Base-by-base conservation (phyloP, 768 basidiomycete genomes). In the Termitomyces sp. region DNA sequence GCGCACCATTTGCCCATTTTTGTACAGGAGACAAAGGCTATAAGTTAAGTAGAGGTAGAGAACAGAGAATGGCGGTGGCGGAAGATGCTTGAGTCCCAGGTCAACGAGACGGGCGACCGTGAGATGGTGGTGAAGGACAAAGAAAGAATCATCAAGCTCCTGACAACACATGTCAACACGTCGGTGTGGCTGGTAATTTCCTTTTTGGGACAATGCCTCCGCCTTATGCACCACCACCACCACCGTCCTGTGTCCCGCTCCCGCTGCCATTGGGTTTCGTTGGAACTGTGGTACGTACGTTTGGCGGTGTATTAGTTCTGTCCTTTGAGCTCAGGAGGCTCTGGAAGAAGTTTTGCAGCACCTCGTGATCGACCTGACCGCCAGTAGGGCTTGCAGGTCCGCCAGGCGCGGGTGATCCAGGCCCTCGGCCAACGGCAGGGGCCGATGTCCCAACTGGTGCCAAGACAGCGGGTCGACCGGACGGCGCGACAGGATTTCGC, bases 291-390 rank as follows among this genome's bases (percentile, higher is more conserved):
- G 47, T 44, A 30, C 55, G 55, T 10, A 26, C 39, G 14, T 22
- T 43, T 18, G 58, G 42, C 4, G 58, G 39, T 26, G 62, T 53
- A 1, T 43, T 53, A 1, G 56, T 55, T 22, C 62, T 53, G 26
- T 57, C 88, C 70, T 86, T 89, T 40, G 84, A 83, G 62, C 81
- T 87, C 61, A 94, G 71, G 67, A 93, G 69, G 57, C 86, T 89
- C 71, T 91, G 84, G 84, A 94, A 94, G 79, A 94, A 94, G 68
- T 88, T 88, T 65, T 93, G 89, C 61, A 94, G 69, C 18, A 93
- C 89, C 68, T 92, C 89, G 66, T 93, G 90, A 58, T 91, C 88
- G 39, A 82, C 82, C 72, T 84, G 87, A n/a, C 80, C 83, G 9
- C 73, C 78, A 10, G 76, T 71, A 22, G 81, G 73, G 62, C 73